Conservation (phyloP, 2,329 filamentous ascomycete species). For the Apiospora rasikravindrae region DNA sequence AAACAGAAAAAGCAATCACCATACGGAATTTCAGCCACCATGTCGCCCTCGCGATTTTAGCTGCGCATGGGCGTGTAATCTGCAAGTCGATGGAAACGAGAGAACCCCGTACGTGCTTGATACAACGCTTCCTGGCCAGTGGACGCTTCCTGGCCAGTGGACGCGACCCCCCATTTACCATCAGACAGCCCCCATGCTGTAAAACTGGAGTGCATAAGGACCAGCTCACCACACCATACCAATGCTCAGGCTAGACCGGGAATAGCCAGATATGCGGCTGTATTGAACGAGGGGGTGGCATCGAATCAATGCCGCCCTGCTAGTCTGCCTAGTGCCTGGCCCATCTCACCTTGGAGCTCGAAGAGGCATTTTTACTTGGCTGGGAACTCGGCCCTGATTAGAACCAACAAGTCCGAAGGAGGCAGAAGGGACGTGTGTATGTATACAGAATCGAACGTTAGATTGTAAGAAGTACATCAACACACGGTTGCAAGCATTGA, state of each 20-base stretch:
- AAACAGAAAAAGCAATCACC: conserved; percentile 5
- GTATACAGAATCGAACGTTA: background rate
- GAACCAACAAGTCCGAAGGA: background rate
- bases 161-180: background rate
- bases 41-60: background rate
- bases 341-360: conserved; percentile 7
- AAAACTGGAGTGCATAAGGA: conserved; percentile 16
- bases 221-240: conserved; percentile 15
- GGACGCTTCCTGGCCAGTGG: background rate
- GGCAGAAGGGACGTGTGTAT: background rate
- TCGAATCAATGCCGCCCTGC: conserved; percentile 8
- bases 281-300: conserved; percentile 2
- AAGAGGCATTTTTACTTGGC: conserved; percentile 7
- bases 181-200: conserved; percentile 4
- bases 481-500: background rate
- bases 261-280: conserved; percentile 13
- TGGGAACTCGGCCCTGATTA: background rate
- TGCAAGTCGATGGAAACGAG: conserved; percentile 17
- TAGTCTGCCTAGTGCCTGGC: conserved; percentile 6
- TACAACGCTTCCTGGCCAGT: background rate
- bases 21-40: background rate
- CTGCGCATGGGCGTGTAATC: background rate
- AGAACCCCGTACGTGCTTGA: background rate
- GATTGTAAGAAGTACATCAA: background rate
- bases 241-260: background rate